Percentiles rank a stretch among this genome's conserved stretches.
Evolutionary conservation across 2,329 filamentous ascomycete species (phyloP).

Genomic region (Colletotrichum graminicola): DNA sequence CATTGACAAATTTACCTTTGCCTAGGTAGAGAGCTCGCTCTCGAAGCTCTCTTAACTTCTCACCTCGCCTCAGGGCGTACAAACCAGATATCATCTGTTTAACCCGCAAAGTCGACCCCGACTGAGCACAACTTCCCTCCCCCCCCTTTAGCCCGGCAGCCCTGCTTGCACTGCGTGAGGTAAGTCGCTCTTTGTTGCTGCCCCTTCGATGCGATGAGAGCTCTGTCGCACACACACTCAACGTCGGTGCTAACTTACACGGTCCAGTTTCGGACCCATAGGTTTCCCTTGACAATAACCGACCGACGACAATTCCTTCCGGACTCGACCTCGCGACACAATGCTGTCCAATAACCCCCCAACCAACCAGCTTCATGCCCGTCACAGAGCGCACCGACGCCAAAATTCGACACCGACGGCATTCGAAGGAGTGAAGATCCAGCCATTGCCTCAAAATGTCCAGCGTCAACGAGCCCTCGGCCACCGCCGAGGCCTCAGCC

Average conservation of each 20-base stretch:
- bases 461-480: slow-evolving; percentile 57
- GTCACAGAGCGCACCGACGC: slow-evolving; percentile 83
- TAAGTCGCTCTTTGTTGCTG: slow-evolving; percentile 53
- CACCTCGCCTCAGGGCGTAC: slow-evolving; percentile 51
- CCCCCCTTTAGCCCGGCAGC: slow-evolving; percentile 74
- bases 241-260: slow-evolving; percentile 46
- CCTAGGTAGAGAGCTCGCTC: slow-evolving; percentile 40
- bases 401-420: slow-evolving; percentile 87
- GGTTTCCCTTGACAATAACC: slow-evolving; percentile 65
- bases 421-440: slow-evolving; percentile 80
- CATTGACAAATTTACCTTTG: slow-evolving; percentile 41
- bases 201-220: not conserved
- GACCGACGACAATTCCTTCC: slow-evolving; percentile 69
- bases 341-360: slow-evolving; percentile 80
- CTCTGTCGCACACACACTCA: slow-evolving; percentile 5
- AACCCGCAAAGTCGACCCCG: slow-evolving; percentile 55
- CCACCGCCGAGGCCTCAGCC: slow-evolving; percentile 87
- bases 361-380: slow-evolving; percentile 78
- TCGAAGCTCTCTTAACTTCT: slow-evolving; percentile 33
- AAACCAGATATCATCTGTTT: slow-evolving; percentile 38
- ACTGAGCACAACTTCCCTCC: slow-evolving; percentile 61
- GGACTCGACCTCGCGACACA: slow-evolving; percentile 77
- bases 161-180: slow-evolving; percentile 88
- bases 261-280: slow-evolving; percentile 59
- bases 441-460: slow-evolving; percentile 69